phyloP scores from a whole-genome alignment of 495 filamentous ascomycete genomes.

The Aspergillus mulundensis region DNA sequence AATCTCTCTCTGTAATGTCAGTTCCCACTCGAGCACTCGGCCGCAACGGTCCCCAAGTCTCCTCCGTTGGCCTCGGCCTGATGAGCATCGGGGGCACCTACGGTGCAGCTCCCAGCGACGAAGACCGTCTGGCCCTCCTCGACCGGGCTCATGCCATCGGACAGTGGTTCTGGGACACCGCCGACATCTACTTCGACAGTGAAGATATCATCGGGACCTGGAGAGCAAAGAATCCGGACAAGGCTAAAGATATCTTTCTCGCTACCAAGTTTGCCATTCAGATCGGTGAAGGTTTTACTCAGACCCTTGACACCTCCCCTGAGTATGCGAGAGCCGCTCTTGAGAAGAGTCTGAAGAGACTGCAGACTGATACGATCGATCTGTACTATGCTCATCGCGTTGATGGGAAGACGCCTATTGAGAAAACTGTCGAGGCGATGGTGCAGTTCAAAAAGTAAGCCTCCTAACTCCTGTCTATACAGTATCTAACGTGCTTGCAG shows the following conservation, averaged over 20 bases:
- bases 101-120: conserved; percentile 33
- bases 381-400: conserved; percentile 56
- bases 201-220: conserved; percentile 52
- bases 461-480: not conserved
- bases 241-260: conserved; percentile 55
- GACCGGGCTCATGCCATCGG: conserved; percentile 51
- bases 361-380: conserved; percentile 54
- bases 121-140: conserved; percentile 38
- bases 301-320: conserved; percentile 42
- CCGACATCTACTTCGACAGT: conserved; percentile 44
- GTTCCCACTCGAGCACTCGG: conserved; percentile 45
- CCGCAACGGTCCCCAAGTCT: conserved; percentile 50
- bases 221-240: conserved; percentile 49
- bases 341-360: conserved; percentile 46
- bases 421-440: conserved; percentile 56
- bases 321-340: conserved; percentile 50
- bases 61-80: conserved; percentile 51
- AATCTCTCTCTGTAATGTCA: not conserved
- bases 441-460: conserved; percentile 38
- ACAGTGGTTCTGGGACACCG: conserved; percentile 56
- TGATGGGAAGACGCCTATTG: conserved; percentile 50
- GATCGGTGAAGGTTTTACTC: conserved; percentile 12
- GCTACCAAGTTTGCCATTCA: conserved; percentile 54
- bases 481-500: not conserved
- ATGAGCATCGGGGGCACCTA: conserved; percentile 53